These are phyloP conservation scores for Collybiopsis luxurians DNA, from an alignment of 768 basidiomycete species.

Conservation along the genomic window DNA sequence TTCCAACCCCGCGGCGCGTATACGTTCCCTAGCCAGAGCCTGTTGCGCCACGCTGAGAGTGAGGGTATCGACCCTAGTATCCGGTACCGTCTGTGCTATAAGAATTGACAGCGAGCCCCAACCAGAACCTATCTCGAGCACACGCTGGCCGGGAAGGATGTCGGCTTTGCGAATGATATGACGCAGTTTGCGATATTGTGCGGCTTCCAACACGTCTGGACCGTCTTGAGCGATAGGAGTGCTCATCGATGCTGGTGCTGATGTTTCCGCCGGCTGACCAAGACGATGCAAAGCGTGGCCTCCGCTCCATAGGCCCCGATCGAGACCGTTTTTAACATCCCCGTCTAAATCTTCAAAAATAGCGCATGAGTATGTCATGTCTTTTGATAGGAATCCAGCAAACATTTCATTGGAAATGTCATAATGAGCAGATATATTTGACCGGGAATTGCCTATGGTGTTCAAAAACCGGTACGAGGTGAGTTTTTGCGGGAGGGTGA, in stretches of 20 bases:
- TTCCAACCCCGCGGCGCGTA: constrained; percentile 47
- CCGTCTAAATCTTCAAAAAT: constrained; percentile 66
- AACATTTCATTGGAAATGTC: constrained; percentile 81
- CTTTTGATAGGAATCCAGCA: constrained; percentile 56
- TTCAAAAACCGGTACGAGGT: constrained; percentile 63
- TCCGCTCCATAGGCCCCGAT: constrained; percentile 31
- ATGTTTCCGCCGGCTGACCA: constrained; percentile 9
- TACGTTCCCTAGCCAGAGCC: constrained; percentile 51
- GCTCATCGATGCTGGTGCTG: constrained; percentile 7
- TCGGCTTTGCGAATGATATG: constrained; percentile 66
- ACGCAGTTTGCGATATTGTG: constrained; percentile 59
- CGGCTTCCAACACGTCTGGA: constrained; percentile 35
- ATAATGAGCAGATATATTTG: constrained; percentile 75
- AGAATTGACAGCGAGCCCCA: constrained; percentile 75
- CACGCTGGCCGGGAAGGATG: constrained; percentile 52
- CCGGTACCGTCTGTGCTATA: constrained; percentile 51
- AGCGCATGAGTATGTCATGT: constrained; percentile 79
- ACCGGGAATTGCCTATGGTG: constrained; percentile 59
- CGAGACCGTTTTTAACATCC: constrained; percentile 36
- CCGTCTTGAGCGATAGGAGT: background rate
- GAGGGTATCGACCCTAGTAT: constrained; percentile 65
- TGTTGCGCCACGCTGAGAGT: constrained; percentile 72
- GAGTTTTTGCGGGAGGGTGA: constrained; percentile 50
- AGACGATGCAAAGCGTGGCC: constrained; percentile 32
- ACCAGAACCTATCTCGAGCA: constrained; percentile 76